Evolutionary conservation across 208 protist species (phyloP).

Genomic region (Wallacemonas rigidus): DNA sequence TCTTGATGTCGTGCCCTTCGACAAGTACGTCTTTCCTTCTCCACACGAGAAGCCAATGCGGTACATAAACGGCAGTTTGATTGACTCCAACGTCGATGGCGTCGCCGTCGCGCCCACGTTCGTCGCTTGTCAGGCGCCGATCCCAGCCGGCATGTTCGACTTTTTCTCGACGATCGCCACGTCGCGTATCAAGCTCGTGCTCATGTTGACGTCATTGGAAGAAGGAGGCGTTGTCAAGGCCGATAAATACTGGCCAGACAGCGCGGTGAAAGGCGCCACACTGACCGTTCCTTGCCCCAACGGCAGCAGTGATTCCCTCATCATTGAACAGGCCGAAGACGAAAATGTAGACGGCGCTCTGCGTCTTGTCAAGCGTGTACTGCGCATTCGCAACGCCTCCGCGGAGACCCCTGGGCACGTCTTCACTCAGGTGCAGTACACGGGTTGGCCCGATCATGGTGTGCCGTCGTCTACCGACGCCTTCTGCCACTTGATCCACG

Average conservation of each 20-base stretch:
- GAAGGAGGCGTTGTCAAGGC: slow-evolving; percentile 72
- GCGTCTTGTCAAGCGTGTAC: slow-evolving; percentile 25
- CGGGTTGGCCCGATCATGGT: slow-evolving; percentile 84
- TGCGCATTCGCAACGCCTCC: slow-evolving; percentile 24
- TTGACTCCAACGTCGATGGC: slow-evolving; percentile 23
- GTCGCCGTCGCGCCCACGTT: slow-evolving; percentile 50
- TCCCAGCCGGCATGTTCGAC: slow-evolving; percentile 56
- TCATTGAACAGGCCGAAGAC: slow-evolving; percentile 15
- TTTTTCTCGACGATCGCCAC: slow-evolving; percentile 53
- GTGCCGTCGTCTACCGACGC: slow-evolving; percentile 61
- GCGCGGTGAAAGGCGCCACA: slow-evolving; percentile 3
- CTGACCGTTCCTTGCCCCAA: slow-evolving; percentile 1
- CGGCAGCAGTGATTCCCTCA: background rate
- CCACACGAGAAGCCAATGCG: slow-evolving; percentile 10
- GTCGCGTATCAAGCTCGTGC: slow-evolving; percentile 56
- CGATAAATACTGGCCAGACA: slow-evolving; percentile 75
- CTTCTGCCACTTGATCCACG: slow-evolving; percentile 60
- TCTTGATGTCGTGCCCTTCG: slow-evolving; percentile 79
- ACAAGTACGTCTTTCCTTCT: slow-evolving; percentile 46
- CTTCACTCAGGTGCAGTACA: slow-evolving; percentile 78
- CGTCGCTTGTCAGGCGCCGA: slow-evolving; percentile 81
- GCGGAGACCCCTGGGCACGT: slow-evolving; percentile 27
- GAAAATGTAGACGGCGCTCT: slow-evolving; percentile 21
- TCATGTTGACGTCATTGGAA: slow-evolving; percentile 73
- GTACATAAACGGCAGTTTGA: slow-evolving; percentile 78